These are phyloP conservation scores for Phytophthora pluvialis DNA, from an alignment of 352 stramenopile genomes.

Conservation along the genomic window DNA sequence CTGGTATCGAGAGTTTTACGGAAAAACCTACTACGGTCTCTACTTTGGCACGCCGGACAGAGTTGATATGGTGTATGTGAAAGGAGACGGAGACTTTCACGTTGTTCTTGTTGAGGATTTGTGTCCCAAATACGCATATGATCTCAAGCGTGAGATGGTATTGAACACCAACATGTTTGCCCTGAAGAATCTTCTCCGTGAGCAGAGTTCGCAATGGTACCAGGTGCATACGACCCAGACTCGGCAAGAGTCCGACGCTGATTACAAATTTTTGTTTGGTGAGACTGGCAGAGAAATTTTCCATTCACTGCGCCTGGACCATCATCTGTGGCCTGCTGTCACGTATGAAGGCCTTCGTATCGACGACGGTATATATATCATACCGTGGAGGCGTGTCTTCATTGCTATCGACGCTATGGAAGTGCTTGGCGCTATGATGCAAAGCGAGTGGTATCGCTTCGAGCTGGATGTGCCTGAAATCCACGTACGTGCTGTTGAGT, in stretches of 20 bases:
- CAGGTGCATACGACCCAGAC: constrained; percentile 37
- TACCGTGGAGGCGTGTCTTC: constrained; percentile 32
- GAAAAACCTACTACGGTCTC: constrained; percentile 27
- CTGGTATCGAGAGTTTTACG: constrained; percentile 40
- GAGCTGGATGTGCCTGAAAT: constrained; percentile 37
- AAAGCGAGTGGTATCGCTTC: constrained; percentile 49
- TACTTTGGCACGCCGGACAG: constrained; percentile 27
- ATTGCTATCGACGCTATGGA: constrained; percentile 27
- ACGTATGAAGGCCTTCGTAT: constrained; percentile 1
- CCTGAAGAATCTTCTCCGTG: constrained; percentile 31
- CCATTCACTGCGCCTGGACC: constrained; percentile 13
- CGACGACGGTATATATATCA: constrained; percentile 11
- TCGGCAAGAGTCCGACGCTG: constrained; percentile 21
- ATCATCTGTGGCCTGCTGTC: neutral
- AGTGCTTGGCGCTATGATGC: constrained; percentile 39
- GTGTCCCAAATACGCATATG: constrained; percentile 35
- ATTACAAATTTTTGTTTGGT: constrained; percentile 36
- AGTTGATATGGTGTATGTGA: constrained; percentile 35
- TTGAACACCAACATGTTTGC: constrained; percentile 40
- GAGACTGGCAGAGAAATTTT: constrained; percentile 14
- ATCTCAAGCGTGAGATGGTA: constrained; percentile 25
- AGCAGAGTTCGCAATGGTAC: constrained; percentile 26
- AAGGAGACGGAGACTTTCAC: constrained; percentile 29
- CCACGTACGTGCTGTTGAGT: constrained; percentile 30
- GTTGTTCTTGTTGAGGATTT: constrained; percentile 34